These are phyloP conservation scores for Sequoiadendron giganteum DNA, from an alignment of 75 land plant genomes.

Conservation along the genomic window DNA sequence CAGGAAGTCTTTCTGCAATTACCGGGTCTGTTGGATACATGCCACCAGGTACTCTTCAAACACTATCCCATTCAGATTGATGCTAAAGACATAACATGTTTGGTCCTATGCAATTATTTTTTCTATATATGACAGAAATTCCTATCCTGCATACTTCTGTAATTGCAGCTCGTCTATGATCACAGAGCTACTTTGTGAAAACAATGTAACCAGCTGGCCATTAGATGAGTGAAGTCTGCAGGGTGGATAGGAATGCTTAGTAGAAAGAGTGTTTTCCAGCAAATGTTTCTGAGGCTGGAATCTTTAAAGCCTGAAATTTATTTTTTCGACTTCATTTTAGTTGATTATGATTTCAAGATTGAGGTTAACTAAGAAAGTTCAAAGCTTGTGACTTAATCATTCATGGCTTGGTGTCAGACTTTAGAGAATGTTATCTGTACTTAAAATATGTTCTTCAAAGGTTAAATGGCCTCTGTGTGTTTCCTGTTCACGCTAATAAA, in stretches of 20 bases:
- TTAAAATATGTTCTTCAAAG: background rate
- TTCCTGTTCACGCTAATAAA: background rate
- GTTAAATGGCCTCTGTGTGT: background rate
- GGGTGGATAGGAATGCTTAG: background rate
- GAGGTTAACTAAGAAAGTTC: background rate
- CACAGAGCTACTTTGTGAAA: background rate
- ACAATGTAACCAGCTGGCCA: background rate
- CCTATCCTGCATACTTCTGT: background rate
- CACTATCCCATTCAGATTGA: background rate
- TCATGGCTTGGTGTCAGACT: background rate
- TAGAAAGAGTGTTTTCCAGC: background rate
- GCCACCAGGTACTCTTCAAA: conserved; percentile 62
- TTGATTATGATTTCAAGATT: background rate
- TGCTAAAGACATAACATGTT: background rate
- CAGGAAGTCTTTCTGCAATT: conserved; percentile 57
- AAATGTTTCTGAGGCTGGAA: background rate
- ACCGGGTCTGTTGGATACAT: conserved; percentile 79
- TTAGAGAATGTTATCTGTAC: background rate
- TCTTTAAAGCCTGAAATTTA: background rate
- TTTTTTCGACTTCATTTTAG: background rate
- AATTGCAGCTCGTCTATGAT: background rate
- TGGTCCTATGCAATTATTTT: background rate
- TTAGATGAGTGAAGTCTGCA: background rate
- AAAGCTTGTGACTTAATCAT: background rate
- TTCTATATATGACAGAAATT: background rate